Base-by-base conservation (phyloP, 2,329 filamentous ascomycete genomes). In the Massarina eburnea region DNA sequence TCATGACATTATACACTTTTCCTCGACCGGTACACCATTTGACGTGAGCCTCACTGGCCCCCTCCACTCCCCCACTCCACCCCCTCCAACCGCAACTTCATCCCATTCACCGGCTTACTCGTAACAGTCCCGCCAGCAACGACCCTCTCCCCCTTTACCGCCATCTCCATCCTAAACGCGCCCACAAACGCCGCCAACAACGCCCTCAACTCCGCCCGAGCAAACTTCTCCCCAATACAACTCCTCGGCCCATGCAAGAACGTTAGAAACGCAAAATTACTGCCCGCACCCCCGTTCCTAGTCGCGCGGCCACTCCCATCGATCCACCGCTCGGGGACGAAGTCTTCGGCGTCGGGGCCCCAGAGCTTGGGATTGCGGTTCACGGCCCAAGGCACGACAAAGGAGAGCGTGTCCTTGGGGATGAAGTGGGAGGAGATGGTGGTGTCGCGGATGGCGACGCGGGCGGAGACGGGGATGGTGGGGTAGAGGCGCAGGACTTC, bases 261-360 rank as follows among this genome's bases (percentile, higher is more conserved):
- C 0, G 73, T 75, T 40, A 75, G 35, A 42, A 71, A 68, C 10
- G 62, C 56, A 40, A 68, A 74, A 44, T 73, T 72, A 48, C 70
- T 73, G 4, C 61, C 58, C 1, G 64, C 60, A 22, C 66, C 63
- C 8, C 65, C 73, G n/a, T 59, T 60, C 55, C 70, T 73, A 17
- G 73, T 75, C 3, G 71, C 65, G 12, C 64, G 63, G 3, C 63
- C 67, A 14, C 54, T 62, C 20, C 58, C 43, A 44, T 75, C 71
- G 44, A 77, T 71, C 75, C 75, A 77, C 20, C 75, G 66, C 18
- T 75, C 71, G 0, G 75, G 75, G 1, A 61, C 51, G 56, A 76
- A 77, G 0, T 63, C 46, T n/a, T 68, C 65, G 3, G 74, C 65
- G 27, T 73, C 61, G 0, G 59, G 40, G 15, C 73, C 74, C 75